phyloP scores from a whole-genome alignment of 129 eudicot genomes.

The Kitagawia praeruptora region DNA sequence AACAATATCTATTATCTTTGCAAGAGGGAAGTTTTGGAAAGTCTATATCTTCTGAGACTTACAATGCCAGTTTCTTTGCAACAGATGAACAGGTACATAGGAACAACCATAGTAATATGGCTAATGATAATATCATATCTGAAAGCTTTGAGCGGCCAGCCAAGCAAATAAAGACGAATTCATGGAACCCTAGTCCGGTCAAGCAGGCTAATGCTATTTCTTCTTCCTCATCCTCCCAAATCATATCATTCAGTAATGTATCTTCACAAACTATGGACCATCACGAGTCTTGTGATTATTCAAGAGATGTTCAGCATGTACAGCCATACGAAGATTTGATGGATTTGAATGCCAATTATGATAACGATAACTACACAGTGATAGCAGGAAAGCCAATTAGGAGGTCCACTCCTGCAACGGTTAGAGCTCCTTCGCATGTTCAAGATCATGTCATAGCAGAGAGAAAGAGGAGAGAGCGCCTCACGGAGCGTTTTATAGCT shows the following conservation, averaged over 20 bases:
- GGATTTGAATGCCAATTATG: conserved; percentile 2
- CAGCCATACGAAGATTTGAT: not conserved
- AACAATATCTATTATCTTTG: not conserved
- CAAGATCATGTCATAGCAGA: conserved; percentile 46
- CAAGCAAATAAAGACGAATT: conserved; percentile 2
- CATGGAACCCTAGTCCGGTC: not conserved
- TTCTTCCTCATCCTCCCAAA: conserved; percentile 8
- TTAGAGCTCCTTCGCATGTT: conserved; percentile 18
- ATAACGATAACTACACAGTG: conserved; percentile 1
- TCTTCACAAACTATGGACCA: not conserved
- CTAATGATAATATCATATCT: not conserved
- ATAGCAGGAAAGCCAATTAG: not conserved
- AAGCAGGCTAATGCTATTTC: not conserved
- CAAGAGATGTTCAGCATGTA: conserved; percentile 7
- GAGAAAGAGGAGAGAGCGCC: conserved; percentile 51
- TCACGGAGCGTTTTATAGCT: conserved; percentile 43
- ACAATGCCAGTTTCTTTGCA: not conserved
- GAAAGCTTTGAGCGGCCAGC: conserved; percentile 9
- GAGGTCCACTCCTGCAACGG: not conserved
- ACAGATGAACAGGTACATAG: not conserved
- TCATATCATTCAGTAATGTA: conserved; percentile 17
- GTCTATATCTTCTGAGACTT: conserved; percentile 10
- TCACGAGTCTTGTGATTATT: not conserved
- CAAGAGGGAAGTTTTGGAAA: not conserved
- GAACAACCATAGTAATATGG: not conserved